Evolutionary conservation across 2,329 filamentous ascomycete species (phyloP), one percentile per base, ranked within the genome.

Genomic region (Colletotrichum theobromicola): DNA sequence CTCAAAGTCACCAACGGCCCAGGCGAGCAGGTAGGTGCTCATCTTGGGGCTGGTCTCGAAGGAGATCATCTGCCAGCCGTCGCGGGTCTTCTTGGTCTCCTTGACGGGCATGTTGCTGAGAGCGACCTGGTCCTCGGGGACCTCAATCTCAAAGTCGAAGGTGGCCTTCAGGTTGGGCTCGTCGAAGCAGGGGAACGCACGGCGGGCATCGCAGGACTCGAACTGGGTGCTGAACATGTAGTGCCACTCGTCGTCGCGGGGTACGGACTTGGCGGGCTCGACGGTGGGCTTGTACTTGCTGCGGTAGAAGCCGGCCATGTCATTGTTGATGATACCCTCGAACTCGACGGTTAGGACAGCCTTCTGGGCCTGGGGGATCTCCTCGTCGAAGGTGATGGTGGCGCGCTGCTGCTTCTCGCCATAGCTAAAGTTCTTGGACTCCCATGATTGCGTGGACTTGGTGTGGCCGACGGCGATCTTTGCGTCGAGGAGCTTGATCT

Each of bases 161-260:
- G 95, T 96, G 13, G 97, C 95, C 87, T 99, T 99, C 77, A 98
- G 90, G 81, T 98, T 98, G 55, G 97, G 97, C 87, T 99, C 97
- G 82, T 99, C 97, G 81, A 98, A 98, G 87, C 97, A 99, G 62
- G 97, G 97, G 86, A 99, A 98, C 10, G 97, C 96, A 78, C 96
- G 91, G 77, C 97, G 93, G 76, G 97, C 97, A 85, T 99, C 97
- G 81, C 95, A 98, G 60, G 96, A 94, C 88, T 99, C 97, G 82
- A 99, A 99, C 83, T 99, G 97, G 63, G 97, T 99, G 87, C 95
- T 98, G 84, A 98, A 88, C 94, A 96, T 96, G 82, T 90, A 90
- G 83, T 92, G 90, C 81, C 88, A 91, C 79, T 92, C 88, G 61
- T 89, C 88, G 77, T 93, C 95, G 81, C 89, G 93, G 32, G 95